phyloP scores from a whole-genome alignment of 331 rosid genomes.

The Malus hybrid region DNA sequence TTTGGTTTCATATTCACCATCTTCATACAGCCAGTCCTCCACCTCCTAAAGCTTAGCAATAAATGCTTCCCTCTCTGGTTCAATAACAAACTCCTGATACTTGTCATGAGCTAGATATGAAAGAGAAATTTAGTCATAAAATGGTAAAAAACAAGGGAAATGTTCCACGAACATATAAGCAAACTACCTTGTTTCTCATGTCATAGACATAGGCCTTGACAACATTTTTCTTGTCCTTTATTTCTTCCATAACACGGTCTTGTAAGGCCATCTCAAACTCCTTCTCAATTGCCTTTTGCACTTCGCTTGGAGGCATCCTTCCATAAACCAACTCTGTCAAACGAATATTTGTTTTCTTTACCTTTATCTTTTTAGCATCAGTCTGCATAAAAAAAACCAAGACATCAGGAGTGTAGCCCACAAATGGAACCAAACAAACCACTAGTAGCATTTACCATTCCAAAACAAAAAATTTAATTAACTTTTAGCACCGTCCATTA shows the following conservation, averaged over 20 bases:
- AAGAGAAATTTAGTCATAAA: neutral
- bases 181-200: constrained; percentile 83
- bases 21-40: constrained; percentile 94
- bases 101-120: constrained; percentile 61
- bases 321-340: constrained; percentile 72
- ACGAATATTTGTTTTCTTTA: constrained; percentile 62
- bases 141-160: neutral
- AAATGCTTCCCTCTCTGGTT: constrained; percentile 61
- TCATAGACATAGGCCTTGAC: constrained; percentile 96
- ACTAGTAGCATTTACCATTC: neutral
- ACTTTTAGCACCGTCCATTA: no score
- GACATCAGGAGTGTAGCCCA: neutral
- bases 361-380: constrained; percentile 79
- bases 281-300: constrained; percentile 81
- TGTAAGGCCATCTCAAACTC: constrained; percentile 99
- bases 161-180: neutral
- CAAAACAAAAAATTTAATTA: no score
- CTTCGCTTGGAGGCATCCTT: constrained; percentile 46
- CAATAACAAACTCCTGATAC: constrained; percentile 65
- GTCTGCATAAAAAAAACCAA: constrained; percentile 23
- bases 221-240: constrained; percentile 89
- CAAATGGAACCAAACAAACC: neutral
- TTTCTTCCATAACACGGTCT: constrained; percentile 96
- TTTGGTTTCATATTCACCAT: constrained; percentile 94
- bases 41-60: constrained; percentile 62